These are phyloP conservation scores for Suhomyces xylopsoci DNA, from an alignment of 805 yeast species.

Conservation along the genomic window DNA sequence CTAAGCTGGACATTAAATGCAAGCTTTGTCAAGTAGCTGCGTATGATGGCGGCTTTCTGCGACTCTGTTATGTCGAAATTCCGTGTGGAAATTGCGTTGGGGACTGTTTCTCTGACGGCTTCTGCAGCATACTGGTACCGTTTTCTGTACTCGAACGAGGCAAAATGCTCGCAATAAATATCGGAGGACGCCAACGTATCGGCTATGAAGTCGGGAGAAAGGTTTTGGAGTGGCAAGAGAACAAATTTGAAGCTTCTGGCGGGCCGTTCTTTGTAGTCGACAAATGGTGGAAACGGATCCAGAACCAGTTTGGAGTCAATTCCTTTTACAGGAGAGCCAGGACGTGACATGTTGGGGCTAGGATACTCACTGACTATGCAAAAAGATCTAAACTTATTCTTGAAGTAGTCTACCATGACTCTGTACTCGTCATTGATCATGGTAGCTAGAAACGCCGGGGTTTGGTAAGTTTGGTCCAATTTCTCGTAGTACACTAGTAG, in stretches of 20 bases:
- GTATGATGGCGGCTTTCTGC: slow-evolving; percentile 42
- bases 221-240: slow-evolving; percentile 17
- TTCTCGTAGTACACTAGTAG: slow-evolving; percentile 21
- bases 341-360: slow-evolving; percentile 17
- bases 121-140: slow-evolving; percentile 40
- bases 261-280: slow-evolving; percentile 23
- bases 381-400: slow-evolving; percentile 62
- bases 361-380: slow-evolving; percentile 55
- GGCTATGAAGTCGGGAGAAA: slow-evolving; percentile 17
- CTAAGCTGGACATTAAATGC: slow-evolving; percentile 66
- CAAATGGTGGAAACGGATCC: slow-evolving; percentile 15
- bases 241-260: slow-evolving; percentile 19
- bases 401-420: slow-evolving; percentile 61
- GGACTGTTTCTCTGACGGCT: slow-evolving; percentile 8
- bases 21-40: slow-evolving; percentile 45
- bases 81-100: background rate
- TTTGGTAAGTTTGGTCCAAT: slow-evolving; percentile 56
- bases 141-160: slow-evolving; percentile 32
- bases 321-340: slow-evolving; percentile 19
- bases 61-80: slow-evolving; percentile 22
- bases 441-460: slow-evolving; percentile 37
- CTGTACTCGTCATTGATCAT: slow-evolving; percentile 59
- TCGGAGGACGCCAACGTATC: slow-evolving; percentile 42
- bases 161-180: slow-evolving; percentile 55
- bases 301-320: background rate